Base-by-base conservation (phyloP, 495 filamentous ascomycete species). In the Immersiella caudata region DNA sequence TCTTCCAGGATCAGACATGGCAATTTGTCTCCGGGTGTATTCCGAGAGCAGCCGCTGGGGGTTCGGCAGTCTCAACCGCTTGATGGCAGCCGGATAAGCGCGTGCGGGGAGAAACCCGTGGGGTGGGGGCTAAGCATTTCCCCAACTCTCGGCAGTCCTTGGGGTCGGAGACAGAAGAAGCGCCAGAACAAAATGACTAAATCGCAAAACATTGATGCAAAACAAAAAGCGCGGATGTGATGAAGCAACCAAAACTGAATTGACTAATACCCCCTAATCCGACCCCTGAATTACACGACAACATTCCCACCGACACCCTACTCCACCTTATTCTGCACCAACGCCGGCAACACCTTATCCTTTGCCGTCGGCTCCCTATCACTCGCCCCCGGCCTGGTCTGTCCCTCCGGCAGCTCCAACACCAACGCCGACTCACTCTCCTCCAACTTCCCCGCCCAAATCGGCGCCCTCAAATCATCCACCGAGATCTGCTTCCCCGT, bases 381-480 rank as follows among this genome's bases (percentile, higher is more conserved):
- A 3, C 20, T 68, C 46, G 78, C 79, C 9, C 79, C 79, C 24
- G 69, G 67, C 68, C 79, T 72, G 22, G 51, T 75, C 69, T 78
- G 78, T 0, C 78, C 80, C 40, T 77, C 76, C 3, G 81, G 79
- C 70, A 81, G 69, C 6, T 73, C 74, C 65, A 86, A 65, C 46
- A 72, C 79, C 70, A 86, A 71, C n/a, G 82, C 70, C 64, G 76
- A 78, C 51, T 79, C 75, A 36, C 76, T 75, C 9, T 74, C 76
- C 62, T 60, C 67, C 14, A 74, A 70, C 36, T 80, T 79, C 59
- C 79, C 67, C 5, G 83, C 83, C 59, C 68, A 84, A 52, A 67
- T 64, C 16, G 83, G 83, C 29, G 83, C 83, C 24, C 82, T 75
- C 69, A 86, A 68, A 63, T 84, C 83, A 65, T 84, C 81, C 16